Base-by-base conservation (phyloP, 1,284 basidiomycete species). In the Inonotus hispidus region DNA sequence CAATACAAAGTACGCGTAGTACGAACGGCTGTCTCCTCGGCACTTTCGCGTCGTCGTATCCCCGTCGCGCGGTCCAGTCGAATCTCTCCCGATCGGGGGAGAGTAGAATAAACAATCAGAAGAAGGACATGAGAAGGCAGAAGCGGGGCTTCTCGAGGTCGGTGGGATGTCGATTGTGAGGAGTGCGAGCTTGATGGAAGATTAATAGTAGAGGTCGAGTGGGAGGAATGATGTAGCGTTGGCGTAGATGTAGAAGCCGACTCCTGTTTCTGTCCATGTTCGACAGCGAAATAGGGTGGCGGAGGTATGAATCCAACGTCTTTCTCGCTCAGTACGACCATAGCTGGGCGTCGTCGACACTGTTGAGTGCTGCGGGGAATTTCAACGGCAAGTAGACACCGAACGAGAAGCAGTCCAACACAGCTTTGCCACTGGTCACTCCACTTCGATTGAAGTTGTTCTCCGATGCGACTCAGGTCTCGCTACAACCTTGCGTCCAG, bases 81-180 rank as follows among this genome's bases (percentile, higher is more conserved):
- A 37, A 50, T 53, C 53, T 61, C 61, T 39, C 63, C 60, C 23
- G 66, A 60, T 16, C 41, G 60, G 2, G 64, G 63, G 35, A 69
- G 68, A 19, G 66, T 68, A 14, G 62, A 59, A 35, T 70, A 66
- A 10, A 71, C 66, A 56, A 72, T 68, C 19, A 69, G 64, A 14
- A 71, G 64, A 2, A 70, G 60, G 5, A 71, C 38, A 56, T 70
- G 68, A 11, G 69, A 63, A 5, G 71, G 71, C 1, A 71, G 64
- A 6, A 61, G 60, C 29, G 63, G 21, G 65, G 65, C 56, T 21
- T 21, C 21, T 29, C 35, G 8, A 27, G 32, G n/a, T 27, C 25
- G 32, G 16, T 27, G 16, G 16, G 14, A 6, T 27, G 16, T 16
- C 13, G 38, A 13, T 27, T 25, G 27, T 38, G 57, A 55, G 11